A percentile compares a stretch with the other conserved stretches of the same genome.
Evolutionary conservation across 1,284 basidiomycete genomes (phyloP).

Genomic region (Sanghuangporus sanghuang): DNA sequence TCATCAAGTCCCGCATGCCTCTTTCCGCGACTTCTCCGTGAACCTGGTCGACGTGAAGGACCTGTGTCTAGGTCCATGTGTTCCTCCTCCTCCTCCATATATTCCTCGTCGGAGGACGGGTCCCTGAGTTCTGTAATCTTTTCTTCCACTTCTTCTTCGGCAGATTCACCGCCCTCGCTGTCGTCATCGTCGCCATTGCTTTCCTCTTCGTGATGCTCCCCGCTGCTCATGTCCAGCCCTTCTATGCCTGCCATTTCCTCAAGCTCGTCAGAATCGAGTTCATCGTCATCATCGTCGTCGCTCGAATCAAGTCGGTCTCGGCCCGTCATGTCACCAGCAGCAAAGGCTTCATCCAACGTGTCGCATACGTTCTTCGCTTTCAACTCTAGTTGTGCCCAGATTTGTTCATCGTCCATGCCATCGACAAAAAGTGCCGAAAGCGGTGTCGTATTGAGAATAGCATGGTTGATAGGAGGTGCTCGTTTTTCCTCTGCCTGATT

Average conservation of each 20-base stretch:
- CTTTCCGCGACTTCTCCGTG: slow-evolving; percentile 21
- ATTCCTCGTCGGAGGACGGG: slow-evolving; percentile 44
- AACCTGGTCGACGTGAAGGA: background rate
- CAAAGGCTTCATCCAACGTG: slow-evolving; percentile 52
- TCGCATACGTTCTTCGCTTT: slow-evolving; percentile 62
- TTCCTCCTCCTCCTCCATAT: slow-evolving; percentile 26
- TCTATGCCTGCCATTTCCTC: slow-evolving; percentile 33
- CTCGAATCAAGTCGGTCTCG: slow-evolving; percentile 23
- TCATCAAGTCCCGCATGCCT: slow-evolving; percentile 77
- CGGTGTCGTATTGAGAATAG: slow-evolving; percentile 63
- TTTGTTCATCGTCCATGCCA: slow-evolving; percentile 84
- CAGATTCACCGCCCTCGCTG: slow-evolving; percentile 28
- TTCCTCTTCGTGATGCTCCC: slow-evolving; percentile 29
- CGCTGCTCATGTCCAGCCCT: slow-evolving; percentile 25
- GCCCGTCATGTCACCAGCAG: slow-evolving; percentile 25
- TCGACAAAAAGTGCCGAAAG: slow-evolving; percentile 71
- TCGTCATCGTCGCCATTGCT: slow-evolving; percentile 26
- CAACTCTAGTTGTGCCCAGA: slow-evolving; percentile 92
- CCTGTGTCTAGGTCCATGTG: slow-evolving; percentile 19
- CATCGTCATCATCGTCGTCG: slow-evolving; percentile 25
- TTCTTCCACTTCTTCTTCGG: slow-evolving; percentile 33
- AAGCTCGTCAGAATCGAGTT: slow-evolving; percentile 27
- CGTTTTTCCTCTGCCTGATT: slow-evolving; percentile 36
- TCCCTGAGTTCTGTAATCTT: slow-evolving; percentile 42
- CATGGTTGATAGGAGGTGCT: slow-evolving; percentile 30